Evolutionary conservation across 1,139 yeast genomes (phyloP), one percentile per base, ranked within the genome.

Genomic region (Kurtzmaniella natalensis): DNA sequence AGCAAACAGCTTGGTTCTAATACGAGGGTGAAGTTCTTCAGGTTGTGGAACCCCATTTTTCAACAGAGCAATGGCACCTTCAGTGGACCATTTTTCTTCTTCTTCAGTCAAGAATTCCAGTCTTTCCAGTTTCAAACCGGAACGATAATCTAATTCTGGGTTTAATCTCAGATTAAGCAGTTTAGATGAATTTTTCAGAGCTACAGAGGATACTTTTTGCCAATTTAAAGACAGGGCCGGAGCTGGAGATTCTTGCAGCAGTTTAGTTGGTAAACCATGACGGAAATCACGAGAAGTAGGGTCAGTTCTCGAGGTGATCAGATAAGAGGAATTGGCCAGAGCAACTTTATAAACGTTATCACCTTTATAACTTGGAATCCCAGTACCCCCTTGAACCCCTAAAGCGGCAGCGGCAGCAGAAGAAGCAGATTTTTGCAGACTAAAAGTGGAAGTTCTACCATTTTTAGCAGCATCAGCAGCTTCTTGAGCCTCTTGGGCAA

Each of bases 401-500:
- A 66, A 45, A 15, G 59, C 48, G 16, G 77, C 78, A 28, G 71
- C 70, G 34, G 64, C 78, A 9, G 80, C 81, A 21, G 61, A 53
- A 9, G 64, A 61, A 18, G 75, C 79, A 24, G 55, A 38, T 9
- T 36, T 38, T 16, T 56, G 69, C 44, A 76, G 60, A 24, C 64
- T 61, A 76, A 78, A 74, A 18, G 70, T 68, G 33, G 54, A 46
- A 33, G 56, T 51, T 32, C 47, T 51, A 18, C 55, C 61, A 33
- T 62, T 63, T 45, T 65, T 76, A 28, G 82, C 84, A 30, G 78
- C 72, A 31, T 70, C 51, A 3, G 81, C 85, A 30, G 86, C 86
- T 15, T 72, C 69, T 31, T 79, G 81, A 13, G 86, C 85, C 40
- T 78, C 86, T 5, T 69, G 68, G 18, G 86, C 82, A 36, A 77